These are phyloP conservation scores for Scutellaria barbata DNA, from an alignment of 257 asterid species.

Conservation along the genomic window DNA sequence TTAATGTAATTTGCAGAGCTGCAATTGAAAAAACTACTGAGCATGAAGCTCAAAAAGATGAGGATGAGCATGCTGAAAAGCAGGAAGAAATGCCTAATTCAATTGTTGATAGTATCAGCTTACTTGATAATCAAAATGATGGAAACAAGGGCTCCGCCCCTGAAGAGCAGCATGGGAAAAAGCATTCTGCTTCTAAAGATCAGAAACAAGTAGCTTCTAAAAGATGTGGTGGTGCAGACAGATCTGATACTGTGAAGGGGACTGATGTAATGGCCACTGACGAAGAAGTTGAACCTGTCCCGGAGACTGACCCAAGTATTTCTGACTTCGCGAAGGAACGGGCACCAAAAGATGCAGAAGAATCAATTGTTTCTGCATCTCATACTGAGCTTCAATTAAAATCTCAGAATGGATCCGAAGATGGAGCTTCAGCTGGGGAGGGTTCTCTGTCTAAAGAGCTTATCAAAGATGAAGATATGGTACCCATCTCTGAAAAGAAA, in stretches of 20 bases:
- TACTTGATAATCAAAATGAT: conserved; percentile 40
- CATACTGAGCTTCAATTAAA: conserved; percentile 56
- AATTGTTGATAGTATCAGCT: conserved; percentile 31
- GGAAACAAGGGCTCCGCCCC: conserved; percentile 46
- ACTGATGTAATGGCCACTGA: conserved; percentile 37
- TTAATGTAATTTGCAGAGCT: conserved; percentile 58
- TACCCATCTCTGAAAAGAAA: conserved; percentile 50
- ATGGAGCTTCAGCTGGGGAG: conserved; percentile 44
- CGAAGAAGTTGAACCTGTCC: conserved; percentile 44
- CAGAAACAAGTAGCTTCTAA: conserved; percentile 47
- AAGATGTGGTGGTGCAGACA: conserved; percentile 40
- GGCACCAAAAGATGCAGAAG: conserved; percentile 45
- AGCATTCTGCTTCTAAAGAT: conserved; percentile 47
- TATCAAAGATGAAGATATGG: conserved; percentile 57
- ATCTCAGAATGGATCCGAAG: conserved; percentile 58
- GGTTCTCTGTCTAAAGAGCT: conserved; percentile 50
- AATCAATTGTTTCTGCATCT: conserved; percentile 48
- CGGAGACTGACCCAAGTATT: conserved; percentile 43
- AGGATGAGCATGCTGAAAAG: conserved; percentile 48
- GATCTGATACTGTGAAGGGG: conserved; percentile 48
- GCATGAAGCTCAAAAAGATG: conserved; percentile 46
- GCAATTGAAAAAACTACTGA: conserved; percentile 46
- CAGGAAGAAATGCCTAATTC: conserved; percentile 48
- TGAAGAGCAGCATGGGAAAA: conserved; percentile 42
- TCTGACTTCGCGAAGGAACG: conserved; percentile 48